Conservation (phyloP, 2,329 filamentous ascomycete species). For the Fusarium heterosporum region DNA sequence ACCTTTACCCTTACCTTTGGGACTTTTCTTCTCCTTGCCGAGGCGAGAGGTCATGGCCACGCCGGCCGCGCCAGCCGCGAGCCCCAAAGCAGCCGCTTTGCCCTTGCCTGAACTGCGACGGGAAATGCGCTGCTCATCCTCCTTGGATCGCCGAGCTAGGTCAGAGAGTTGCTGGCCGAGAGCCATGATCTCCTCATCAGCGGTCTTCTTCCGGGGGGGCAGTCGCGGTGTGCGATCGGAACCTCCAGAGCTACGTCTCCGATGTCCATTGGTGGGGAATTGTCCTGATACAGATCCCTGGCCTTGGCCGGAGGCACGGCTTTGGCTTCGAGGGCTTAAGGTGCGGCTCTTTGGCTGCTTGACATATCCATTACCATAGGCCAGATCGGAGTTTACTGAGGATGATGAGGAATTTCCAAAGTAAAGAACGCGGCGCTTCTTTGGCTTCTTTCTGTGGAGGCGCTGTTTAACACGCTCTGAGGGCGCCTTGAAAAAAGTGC, state of each 20-base stretch:
- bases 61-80: conserved; percentile 54
- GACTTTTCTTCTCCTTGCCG: conserved; percentile 52
- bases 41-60: conserved; percentile 55
- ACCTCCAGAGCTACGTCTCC: conserved; percentile 35
- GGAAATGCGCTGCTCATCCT: conserved; percentile 59
- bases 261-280: conserved; percentile 29
- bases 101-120: conserved; percentile 48
- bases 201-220: conserved; percentile 52
- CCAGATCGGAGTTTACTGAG: conserved; percentile 75
- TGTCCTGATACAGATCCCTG: conserved; percentile 22
- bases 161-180: conserved; percentile 67
- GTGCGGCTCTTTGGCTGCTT: conserved; percentile 53
- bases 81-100: conserved; percentile 37
- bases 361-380: conserved; percentile 72
- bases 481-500: conserved; percentile 71
- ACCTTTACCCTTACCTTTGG: conserved; percentile 51
- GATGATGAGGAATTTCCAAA: conserved; percentile 74
- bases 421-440: conserved; percentile 66
- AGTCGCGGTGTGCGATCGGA: conserved; percentile 31
- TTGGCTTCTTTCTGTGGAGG: conserved; percentile 55
- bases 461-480: conserved; percentile 60
- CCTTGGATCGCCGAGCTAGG: conserved; percentile 63
- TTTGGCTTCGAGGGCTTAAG: conserved; percentile 45
- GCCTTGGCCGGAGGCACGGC: conserved; percentile 35
- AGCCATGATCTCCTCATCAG: conserved; percentile 68